Percentiles rank a stretch among this genome's conserved stretches.
Conservation (phyloP, 345 rosid genomes). For the Arabis hirsuta region DNA sequence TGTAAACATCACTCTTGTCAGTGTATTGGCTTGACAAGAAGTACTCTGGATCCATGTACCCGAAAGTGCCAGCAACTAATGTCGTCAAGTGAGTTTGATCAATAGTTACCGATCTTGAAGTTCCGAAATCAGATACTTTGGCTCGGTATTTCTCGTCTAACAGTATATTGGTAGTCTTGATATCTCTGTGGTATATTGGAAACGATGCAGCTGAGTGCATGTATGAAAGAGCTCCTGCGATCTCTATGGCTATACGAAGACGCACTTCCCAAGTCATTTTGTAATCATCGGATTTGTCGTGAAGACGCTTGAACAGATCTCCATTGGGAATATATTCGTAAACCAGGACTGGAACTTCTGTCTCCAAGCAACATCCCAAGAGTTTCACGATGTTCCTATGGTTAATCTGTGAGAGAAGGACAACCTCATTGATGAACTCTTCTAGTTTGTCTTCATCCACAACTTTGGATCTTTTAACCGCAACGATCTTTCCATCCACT, state of each 20-base stretch:
- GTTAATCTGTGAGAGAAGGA: conserved; percentile 44
- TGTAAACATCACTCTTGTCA: conserved; percentile 50
- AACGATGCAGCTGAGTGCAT: conserved; percentile 46
- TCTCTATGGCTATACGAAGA: conserved; percentile 44
- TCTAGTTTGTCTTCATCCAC: conserved; percentile 33
- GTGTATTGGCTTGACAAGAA: conserved; percentile 33
- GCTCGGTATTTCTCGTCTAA: conserved; percentile 42
- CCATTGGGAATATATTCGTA: conserved; percentile 49
- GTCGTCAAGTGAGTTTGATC: conserved; percentile 44
- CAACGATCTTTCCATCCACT: conserved; percentile 42
- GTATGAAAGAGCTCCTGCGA: conserved; percentile 43
- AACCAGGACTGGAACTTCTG: conserved; percentile 36
- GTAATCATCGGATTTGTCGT: conserved; percentile 15
- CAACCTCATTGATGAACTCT: conserved; percentile 55
- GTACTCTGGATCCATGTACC: conserved; percentile 42
- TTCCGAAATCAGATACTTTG: conserved; percentile 55
- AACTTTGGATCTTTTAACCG: conserved; percentile 42
- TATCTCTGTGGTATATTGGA: conserved; percentile 51
- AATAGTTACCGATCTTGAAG: conserved; percentile 46
- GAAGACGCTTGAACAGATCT: conserved; percentile 49
- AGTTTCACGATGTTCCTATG: conserved; percentile 45
- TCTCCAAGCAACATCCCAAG: conserved; percentile 51
- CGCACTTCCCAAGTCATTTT: conserved; percentile 49
- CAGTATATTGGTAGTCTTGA: conserved; percentile 49
- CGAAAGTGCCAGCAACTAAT: conserved; percentile 31